phyloP scores from a whole-genome alignment of 208 protist species.

The Cochliopodium minus region DNA sequence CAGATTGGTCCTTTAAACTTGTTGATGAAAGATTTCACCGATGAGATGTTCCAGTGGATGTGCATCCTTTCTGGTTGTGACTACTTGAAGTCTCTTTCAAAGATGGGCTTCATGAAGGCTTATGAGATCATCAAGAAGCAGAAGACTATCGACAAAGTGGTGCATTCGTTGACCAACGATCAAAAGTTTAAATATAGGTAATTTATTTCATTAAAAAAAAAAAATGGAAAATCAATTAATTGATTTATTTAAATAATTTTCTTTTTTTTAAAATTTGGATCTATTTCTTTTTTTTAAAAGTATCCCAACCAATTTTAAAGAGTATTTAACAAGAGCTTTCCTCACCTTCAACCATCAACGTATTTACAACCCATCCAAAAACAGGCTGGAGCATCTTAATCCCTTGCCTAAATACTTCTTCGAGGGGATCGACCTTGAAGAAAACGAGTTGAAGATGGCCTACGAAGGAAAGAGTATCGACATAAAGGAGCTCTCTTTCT shows the following conservation, averaged over 20 bases:
- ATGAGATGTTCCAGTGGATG: background rate
- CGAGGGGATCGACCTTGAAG: too few relatives aligned
- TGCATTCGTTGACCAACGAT: background rate
- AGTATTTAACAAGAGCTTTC: background rate
- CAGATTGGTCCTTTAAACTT: background rate
- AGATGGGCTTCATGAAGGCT: background rate
- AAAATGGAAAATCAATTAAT: background rate
- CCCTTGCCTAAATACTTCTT: background rate
- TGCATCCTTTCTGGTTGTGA: constrained; percentile 5
- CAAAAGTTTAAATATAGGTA: background rate
- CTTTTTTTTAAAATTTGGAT: background rate
- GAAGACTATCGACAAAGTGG: background rate
- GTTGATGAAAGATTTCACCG: background rate
- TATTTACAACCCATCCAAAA: background rate
- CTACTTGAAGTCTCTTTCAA: background rate
- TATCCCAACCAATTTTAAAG: too few relatives aligned
- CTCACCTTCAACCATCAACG: constrained; percentile 5
- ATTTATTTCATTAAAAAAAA: background rate
- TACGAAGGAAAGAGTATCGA: too few relatives aligned
- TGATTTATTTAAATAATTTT: background rate
- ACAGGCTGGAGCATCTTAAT: background rate
- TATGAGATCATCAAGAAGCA: too few relatives aligned
- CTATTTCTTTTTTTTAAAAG: background rate
- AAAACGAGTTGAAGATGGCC: too few relatives aligned
- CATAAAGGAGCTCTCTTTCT: too few relatives aligned